Conservation (phyloP, 2,329 filamentous ascomycete genomes). For the Stemphylium lycopersici region DNA sequence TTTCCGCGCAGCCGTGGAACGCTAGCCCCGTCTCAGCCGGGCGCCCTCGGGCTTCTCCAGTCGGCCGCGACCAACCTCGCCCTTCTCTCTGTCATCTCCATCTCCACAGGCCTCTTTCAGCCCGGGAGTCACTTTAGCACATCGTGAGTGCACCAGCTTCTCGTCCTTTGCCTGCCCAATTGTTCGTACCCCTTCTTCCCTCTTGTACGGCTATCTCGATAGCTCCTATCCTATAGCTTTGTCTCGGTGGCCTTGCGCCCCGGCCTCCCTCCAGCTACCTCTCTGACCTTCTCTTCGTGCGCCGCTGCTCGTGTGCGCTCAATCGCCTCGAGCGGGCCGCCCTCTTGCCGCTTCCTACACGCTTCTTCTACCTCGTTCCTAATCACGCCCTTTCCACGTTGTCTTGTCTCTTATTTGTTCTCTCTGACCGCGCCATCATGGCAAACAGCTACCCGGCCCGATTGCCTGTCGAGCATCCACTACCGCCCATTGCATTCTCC, state of each 20-base stretch:
- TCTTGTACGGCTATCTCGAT: slow-evolving; percentile 40
- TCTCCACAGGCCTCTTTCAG: slow-evolving; percentile 30
- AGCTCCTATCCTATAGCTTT: slow-evolving; percentile 40
- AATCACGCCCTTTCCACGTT: slow-evolving; percentile 32
- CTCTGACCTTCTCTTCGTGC: slow-evolving; percentile 42
- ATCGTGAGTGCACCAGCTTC: slow-evolving; percentile 48
- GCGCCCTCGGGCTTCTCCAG: slow-evolving; percentile 17
- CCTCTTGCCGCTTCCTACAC: slow-evolving; percentile 35
- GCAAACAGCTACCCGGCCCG: slow-evolving; percentile 49
- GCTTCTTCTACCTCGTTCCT: slow-evolving; percentile 32
- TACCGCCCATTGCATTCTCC: slow-evolving; percentile 31
- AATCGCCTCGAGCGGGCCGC: slow-evolving; percentile 38
- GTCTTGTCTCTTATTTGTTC: slow-evolving; percentile 43
- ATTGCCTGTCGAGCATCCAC: slow-evolving; percentile 38
- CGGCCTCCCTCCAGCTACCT: slow-evolving; percentile 37
- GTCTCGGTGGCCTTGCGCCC: slow-evolving; percentile 39
- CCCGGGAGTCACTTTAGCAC: slow-evolving; percentile 38
- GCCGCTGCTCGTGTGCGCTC: slow-evolving; percentile 39
- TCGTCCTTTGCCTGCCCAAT: slow-evolving; percentile 35
- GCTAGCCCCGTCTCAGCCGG: slow-evolving; percentile 31
- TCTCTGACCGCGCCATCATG: slow-evolving; percentile 51
- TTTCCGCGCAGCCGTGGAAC: slow-evolving; percentile 24
- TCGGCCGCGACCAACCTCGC: slow-evolving; percentile 28
- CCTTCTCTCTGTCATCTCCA: slow-evolving; percentile 33
- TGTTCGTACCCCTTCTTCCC: slow-evolving; percentile 35